A percentile compares a stretch with the other conserved stretches of the same genome.
Conservation (phyloP, 129 eudicot species). For the Helianthus annuus region HanXRQr2.0-SUNRISE NC_035434.2:115258657-115259156, state of each 20-base stretch:
- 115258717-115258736: constrained; percentile 97
- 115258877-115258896: constrained; percentile 17
- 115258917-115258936: constrained; percentile 21
- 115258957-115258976: constrained; percentile 34
- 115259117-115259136: constrained; percentile 32
- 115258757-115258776: constrained; percentile 15
- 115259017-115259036: constrained; percentile 19
- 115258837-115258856: constrained; percentile 31
- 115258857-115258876: constrained; percentile 22
- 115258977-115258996: constrained; percentile 13
- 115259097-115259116: constrained; percentile 29
- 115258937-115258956: constrained; percentile 26
- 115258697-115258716: constrained; percentile 87
- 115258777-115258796: constrained; percentile 29
- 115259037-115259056: constrained; percentile 33
- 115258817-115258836: constrained; percentile 27
- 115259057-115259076: constrained; percentile 39
- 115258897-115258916: constrained; percentile 20
- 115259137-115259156: constrained; percentile 38
- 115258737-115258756: constrained; percentile 68
- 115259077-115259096: constrained; percentile 32
- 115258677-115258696: constrained; percentile 55
- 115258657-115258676: constrained; percentile 5
- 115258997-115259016: constrained; percentile 23
- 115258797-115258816: constrained; percentile 38